A percentile compares a stretch with the other conserved stretches of the same genome.
Conservation (phyloP, 441 rosid genomes). For the Sinapis alba region DNA sequence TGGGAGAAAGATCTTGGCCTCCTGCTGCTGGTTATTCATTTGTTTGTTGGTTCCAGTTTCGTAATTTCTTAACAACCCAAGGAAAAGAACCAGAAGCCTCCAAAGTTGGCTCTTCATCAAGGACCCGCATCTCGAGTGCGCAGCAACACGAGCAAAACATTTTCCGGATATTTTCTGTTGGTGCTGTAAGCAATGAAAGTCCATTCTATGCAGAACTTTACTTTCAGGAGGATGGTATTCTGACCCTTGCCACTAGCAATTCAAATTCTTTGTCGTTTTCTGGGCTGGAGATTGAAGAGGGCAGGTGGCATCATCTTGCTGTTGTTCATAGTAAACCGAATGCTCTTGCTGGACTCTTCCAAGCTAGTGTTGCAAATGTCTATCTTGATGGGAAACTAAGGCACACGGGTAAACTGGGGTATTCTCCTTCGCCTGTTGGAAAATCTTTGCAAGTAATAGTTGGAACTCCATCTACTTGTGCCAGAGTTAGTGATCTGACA, state of each 20-base stretch:
- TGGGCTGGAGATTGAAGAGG: slow-evolving; percentile 95
- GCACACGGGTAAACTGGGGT: slow-evolving; percentile 98
- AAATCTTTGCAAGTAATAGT: slow-evolving; percentile 93
- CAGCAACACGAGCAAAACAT: slow-evolving; percentile 68
- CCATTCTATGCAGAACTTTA: slow-evolving; percentile 94
- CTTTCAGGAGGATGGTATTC: slow-evolving; percentile 92
- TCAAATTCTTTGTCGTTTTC: slow-evolving; percentile 90
- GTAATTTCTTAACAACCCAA: slow-evolving; percentile 69
- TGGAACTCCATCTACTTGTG: slow-evolving; percentile 88
- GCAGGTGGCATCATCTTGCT: slow-evolving; percentile 99
- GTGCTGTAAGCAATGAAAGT: slow-evolving; percentile 75
- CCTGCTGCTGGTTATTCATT: slow-evolving; percentile 99
- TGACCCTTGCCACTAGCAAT: slow-evolving; percentile 98
- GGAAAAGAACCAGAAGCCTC: slow-evolving; percentile 61
- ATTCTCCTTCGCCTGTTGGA: slow-evolving; percentile 98
- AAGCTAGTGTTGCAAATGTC: slow-evolving; percentile 98
- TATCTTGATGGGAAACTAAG: slow-evolving; percentile 98
- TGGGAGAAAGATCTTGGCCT: slow-evolving; percentile 99
- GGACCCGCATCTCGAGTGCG: slow-evolving; percentile 47
- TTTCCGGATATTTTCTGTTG: slow-evolving; percentile 95
- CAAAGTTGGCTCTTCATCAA: slow-evolving; percentile 60
- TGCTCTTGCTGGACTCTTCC: slow-evolving; percentile 99
- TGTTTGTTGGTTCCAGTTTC: slow-evolving; percentile 96
- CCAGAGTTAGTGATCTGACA: slow-evolving; percentile 79
- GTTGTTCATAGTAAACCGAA: slow-evolving; percentile 99